These are phyloP conservation scores for Aristolochia californica DNA, from an alignment of 164 flowering plant species.

Conservation along the genomic window DNA sequence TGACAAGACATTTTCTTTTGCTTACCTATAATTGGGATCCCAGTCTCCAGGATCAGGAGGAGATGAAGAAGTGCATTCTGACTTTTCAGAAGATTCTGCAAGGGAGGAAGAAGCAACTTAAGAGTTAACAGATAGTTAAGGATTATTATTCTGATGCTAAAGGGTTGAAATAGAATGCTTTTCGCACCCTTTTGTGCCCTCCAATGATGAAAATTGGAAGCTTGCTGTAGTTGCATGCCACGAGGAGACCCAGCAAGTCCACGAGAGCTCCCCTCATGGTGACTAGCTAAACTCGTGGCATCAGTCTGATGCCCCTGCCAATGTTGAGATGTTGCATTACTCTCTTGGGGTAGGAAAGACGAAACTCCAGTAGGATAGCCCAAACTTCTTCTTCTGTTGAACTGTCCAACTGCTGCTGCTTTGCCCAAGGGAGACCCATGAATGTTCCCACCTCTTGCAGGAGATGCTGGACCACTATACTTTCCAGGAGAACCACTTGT, in stretches of 20 bases:
- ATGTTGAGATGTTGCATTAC: constrained; percentile 33
- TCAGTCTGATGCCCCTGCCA: constrained; percentile 47
- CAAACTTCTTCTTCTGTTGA: constrained; percentile 66
- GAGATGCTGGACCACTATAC: constrained; percentile 80
- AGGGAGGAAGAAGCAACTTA: constrained; percentile 17
- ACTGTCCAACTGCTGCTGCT: constrained; percentile 45
- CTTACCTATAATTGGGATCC: constrained; percentile 94
- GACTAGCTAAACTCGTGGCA: constrained; percentile 21
- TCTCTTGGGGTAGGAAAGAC: constrained; percentile 40
- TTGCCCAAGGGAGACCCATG: constrained; percentile 93
- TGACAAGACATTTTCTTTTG: background rate
- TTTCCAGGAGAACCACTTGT: constrained; percentile 76
- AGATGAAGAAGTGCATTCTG: constrained; percentile 39
- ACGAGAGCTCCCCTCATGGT: constrained; percentile 47
- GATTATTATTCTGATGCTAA: constrained; percentile 17
- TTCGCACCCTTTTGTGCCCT: constrained; percentile 45
- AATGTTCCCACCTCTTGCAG: constrained; percentile 53
- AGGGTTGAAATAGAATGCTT: constrained; percentile 20
- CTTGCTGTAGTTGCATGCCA: constrained; percentile 27
- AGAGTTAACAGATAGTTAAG: constrained; percentile 20
- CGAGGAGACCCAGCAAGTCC: constrained; percentile 37
- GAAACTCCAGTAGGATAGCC: constrained; percentile 40
- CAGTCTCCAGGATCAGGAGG: constrained; percentile 94
- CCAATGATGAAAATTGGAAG: constrained; percentile 28
- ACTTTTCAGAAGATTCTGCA: constrained; percentile 39